Evolutionary conservation across 768 basidiomycete genomes (phyloP), one percentile per base, ranked within the genome.

Genomic region (Boletellus ananiceps): DNA sequence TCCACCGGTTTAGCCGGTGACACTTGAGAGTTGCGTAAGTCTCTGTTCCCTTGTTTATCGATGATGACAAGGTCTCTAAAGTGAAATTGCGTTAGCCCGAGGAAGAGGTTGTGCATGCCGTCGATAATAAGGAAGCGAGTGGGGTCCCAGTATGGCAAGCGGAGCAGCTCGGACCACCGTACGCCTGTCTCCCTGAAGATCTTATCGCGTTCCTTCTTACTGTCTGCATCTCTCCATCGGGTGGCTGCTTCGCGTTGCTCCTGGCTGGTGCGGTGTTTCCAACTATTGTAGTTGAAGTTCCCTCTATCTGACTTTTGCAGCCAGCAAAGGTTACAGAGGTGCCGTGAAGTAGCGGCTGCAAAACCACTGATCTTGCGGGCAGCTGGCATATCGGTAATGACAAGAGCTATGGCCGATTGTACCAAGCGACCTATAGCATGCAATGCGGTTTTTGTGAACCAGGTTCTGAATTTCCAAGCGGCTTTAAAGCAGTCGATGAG

Each of bases 91-190:
- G 35, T 21, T 2, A 55, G 18, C 9, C 51, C 19, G 15, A 73
- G 58, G 44, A 65, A 62, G 2, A 73, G 51, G n/a, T 63, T 61
- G 34, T 74, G 73, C 71, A 75, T 74, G 1, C 62, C 47, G 36
- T 75, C 71, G n/a, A 71, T 55, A 0, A 68, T 59, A 1, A 60
- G 38, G 32, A 60, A 66, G 1, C n/a, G n/a, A n/a, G n/a, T n/a
- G n/a, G n/a, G n/a, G n/a, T n/a, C n/a, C n/a, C n/a, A n/a, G n/a
- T n/a, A 73, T 0, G 68, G 65, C 6, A 75, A 59, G 5, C 52
- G 39, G 15, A 67, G 54, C 0, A 72, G 46, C 12, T 62, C 56
- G 0, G 65, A 63, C 58, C 60, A 74, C 0, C 64, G 44, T 1
- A 71, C 40, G 1, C 69, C 67, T 29, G 50, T 54, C 23, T 40